phyloP scores from a whole-genome alignment of 2,329 filamentous ascomycete genomes.

The Hymenoscyphus fraxineus region DNA sequence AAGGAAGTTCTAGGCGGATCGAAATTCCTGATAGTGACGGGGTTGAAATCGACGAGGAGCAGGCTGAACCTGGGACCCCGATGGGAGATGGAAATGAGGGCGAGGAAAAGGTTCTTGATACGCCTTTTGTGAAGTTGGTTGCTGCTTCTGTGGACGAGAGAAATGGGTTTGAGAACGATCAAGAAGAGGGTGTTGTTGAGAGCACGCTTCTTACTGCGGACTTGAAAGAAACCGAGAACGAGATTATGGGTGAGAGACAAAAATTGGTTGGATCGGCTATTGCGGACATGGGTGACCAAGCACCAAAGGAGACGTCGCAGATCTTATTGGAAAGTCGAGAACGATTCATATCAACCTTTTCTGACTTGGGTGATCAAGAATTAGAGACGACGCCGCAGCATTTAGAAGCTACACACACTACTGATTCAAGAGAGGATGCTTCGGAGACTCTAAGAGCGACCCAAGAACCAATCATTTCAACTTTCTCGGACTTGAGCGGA shows the following conservation, averaged over 20 bases:
- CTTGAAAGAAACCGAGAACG: not conserved
- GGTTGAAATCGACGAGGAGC: not conserved
- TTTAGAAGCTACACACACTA: not conserved
- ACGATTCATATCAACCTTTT: not conserved
- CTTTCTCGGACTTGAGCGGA: not conserved
- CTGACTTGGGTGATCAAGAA: not conserved
- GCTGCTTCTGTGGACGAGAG: not conserved
- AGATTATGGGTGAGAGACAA: not conserved
- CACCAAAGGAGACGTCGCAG: not conserved
- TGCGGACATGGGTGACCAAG: not conserved
- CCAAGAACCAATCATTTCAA: not conserved
- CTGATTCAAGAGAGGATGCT: not conserved
- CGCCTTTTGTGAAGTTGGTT: not conserved
- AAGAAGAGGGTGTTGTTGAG: not conserved
- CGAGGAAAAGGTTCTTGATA: not conserved
- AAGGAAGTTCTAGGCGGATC: not conserved
- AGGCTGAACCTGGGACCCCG: not conserved
- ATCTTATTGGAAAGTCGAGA: not conserved
- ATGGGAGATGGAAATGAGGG: not conserved
- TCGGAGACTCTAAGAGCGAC: not conserved
- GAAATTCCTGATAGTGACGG: constrained; percentile 8
- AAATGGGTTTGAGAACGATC: not conserved
- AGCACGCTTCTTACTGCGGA: not conserved
- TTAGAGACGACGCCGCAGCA: not conserved
- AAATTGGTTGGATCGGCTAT: not conserved